Conservation (phyloP, 495 filamentous ascomycete species). For the Penicillium diatomitis region DNA sequence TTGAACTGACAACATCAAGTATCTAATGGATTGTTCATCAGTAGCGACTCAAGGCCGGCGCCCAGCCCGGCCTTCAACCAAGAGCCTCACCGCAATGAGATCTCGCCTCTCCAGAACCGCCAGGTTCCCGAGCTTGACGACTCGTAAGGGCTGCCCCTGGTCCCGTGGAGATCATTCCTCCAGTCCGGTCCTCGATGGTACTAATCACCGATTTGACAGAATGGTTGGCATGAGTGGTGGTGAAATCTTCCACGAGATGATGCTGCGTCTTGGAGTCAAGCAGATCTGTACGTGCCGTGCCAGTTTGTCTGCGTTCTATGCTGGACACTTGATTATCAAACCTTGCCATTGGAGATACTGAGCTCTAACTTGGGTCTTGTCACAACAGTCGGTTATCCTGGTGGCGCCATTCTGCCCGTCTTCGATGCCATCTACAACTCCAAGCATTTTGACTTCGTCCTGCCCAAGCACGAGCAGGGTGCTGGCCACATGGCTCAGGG, state of each 20-base stretch:
- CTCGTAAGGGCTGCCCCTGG: slow-evolving; percentile 35
- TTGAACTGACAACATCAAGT: too few species aligned
- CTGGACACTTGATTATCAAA: too few species aligned
- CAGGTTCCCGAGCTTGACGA: slow-evolving; percentile 63
- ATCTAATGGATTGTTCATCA: background rate
- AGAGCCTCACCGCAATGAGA: slow-evolving; percentile 48
- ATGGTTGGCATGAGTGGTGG: slow-evolving; percentile 95
- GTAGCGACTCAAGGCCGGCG: slow-evolving; percentile 39
- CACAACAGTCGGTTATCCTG: slow-evolving; percentile 22
- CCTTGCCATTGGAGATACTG: too few species aligned
- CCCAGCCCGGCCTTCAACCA: slow-evolving; percentile 69
- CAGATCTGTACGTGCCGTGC: slow-evolving; percentile 65
- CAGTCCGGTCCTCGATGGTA: too few species aligned
- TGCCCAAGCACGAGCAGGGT: slow-evolving; percentile 56
- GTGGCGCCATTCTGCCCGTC: slow-evolving; percentile 41
- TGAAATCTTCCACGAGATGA: slow-evolving; percentile 99
- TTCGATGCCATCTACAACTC: slow-evolving; percentile 60
- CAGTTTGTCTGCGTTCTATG: background rate
- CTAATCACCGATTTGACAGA: slow-evolving; percentile 24
- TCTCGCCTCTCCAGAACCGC: slow-evolving; percentile 60
- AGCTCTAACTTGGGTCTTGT: too few species aligned
- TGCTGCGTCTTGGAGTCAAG: slow-evolving; percentile 85
- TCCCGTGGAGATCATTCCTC: background rate
- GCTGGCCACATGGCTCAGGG: slow-evolving; percentile 60
- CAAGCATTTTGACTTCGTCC: slow-evolving; percentile 52